Evolutionary conservation across 495 filamentous ascomycete genomes (phyloP), one percentile per base, ranked within the genome.

Genomic region (Saxophila tyrrhenica): DNA sequence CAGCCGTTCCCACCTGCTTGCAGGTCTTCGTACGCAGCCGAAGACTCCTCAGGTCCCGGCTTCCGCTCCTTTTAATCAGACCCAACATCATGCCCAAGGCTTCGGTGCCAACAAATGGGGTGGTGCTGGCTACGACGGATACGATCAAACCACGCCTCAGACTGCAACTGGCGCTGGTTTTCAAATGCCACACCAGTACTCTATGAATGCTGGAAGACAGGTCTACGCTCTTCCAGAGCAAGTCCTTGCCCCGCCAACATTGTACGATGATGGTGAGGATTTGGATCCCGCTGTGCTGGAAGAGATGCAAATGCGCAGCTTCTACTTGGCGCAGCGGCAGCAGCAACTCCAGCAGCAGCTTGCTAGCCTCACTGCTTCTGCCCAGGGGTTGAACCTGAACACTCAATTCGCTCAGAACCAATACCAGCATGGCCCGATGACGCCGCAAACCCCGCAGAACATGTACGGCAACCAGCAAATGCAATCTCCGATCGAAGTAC

Each of bases 1-100:
- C 48, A 95, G 89, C 69, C 88, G 92, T 56, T 91, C 87, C 58
- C 91, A 96, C 65, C 77, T 99, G 61, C 79, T 99, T 66, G 92
- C 91, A 48, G 89, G 91, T 41, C 76, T 99, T 51, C 81, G 92
- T 62, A 99, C 92, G 59, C 87, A 87, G 35, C 94, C 92, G 24
- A 94, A 90, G 70, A 89, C 89, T 41, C 84, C 86, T 22, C 76
- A 75, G 11, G 75, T 69, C 58, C 81, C 85, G 56, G 80, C 79
- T 22, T 78, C 81, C 39, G 85, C 80, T 59, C 78, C 74, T 55
- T 76, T 68, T 63, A 70, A 79, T 39, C 73, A 78, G 72, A 66
- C 70, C 68, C 68, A 72, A 63, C 68, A 74, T 73, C 68, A 74
- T 73, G 23, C 54, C 44, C 64, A 70, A 48, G 72, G 74, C 11